Base-by-base conservation (phyloP, 2,329 filamentous ascomycete species). In the Penicillium sp. region DNA sequence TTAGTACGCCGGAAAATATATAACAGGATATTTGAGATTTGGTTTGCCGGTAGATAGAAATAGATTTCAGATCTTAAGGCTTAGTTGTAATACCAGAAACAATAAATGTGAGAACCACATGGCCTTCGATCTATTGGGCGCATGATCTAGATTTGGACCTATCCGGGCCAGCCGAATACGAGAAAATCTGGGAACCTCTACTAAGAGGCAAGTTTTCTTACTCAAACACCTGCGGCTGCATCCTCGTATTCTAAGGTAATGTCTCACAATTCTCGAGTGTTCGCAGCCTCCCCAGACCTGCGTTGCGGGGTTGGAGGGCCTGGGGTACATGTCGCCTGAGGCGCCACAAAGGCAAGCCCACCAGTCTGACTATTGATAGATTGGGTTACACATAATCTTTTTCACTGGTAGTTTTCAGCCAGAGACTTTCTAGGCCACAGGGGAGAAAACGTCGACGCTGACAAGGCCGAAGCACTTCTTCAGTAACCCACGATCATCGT, bases 121-220 rank as follows among this genome's bases (percentile, higher is more conserved):
- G n/a, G n/a, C n/a, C n/a, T n/a, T n/a, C n/a, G n/a, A n/a, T n/a
- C n/a, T n/a, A n/a, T n/a, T n/a, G n/a, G n/a, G n/a, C n/a, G n/a
- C n/a, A n/a, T 37, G 34, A 37, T n/a, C 18, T 7, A 13, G 34
- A 24, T 40, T 26, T 17, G 13, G 36, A 40, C 23, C 36, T 40
- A 40, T 24, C 36, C 36, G 36, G 17, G 36, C 7, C 36, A 40
- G 21, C 36, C 36, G 36, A 40, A 40, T 12, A 40, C 36, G 36
- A 40, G 36, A n/a, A 26, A 24, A 37, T 7, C 36, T 40, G 20
- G 36, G 23, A 12, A 9, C 4, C 3, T 24, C 21, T 24, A 26
- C 21, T 40, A 21, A 40, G 36, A 24, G 13, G 9, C 3, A 4
- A 15, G 33, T 7, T 13, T 24, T 17, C 23, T 15, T 40, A 24